A percentile compares a stretch with the other conserved stretches of the same genome.
Evolutionary conservation across 495 filamentous ascomycete genomes (phyloP).

Genomic region (Monascus purpureus): DNA sequence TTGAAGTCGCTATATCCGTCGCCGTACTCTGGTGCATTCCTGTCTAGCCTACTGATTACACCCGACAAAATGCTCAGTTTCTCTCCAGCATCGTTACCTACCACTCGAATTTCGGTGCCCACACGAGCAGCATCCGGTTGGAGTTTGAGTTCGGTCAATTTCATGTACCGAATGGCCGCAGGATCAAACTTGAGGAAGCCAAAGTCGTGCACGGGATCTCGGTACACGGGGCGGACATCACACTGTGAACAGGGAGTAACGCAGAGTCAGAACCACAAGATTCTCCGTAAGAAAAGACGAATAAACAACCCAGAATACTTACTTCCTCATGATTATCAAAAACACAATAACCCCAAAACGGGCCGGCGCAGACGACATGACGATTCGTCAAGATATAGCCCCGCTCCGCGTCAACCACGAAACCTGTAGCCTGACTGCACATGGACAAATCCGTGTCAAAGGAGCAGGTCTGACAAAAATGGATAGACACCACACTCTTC

Average conservation of each 20-base stretch:
- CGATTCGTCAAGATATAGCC: constrained; percentile 85
- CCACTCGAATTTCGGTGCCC: constrained; percentile 85
- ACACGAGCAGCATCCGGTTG: constrained; percentile 84
- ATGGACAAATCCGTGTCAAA: constrained; percentile 94
- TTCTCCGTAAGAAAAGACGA: not conserved
- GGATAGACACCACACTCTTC: constrained; percentile 85
- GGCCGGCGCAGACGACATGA: constrained; percentile 91
- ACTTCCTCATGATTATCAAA: constrained; percentile 96
- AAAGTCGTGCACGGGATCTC: constrained; percentile 97
- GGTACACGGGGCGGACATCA: constrained; percentile 94
- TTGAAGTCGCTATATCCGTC: constrained; percentile 99
- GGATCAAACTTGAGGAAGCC: constrained; percentile 94
- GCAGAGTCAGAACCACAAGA: not conserved
- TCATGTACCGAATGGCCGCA: constrained; percentile 92
- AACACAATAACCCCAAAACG: constrained; percentile 94
- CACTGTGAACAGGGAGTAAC: constrained; percentile 37
- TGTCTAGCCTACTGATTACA: constrained; percentile 88
- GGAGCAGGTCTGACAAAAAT: constrained; percentile 96
- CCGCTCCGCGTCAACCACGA: constrained; percentile 90
- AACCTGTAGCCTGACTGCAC: constrained; percentile 90
- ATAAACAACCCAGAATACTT: constrained; percentile 11
- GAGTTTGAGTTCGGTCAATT: constrained; percentile 61
- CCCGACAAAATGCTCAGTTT: constrained; percentile 97
- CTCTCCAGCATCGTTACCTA: constrained; percentile 97
- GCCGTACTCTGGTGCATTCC: constrained; percentile 95